phyloP scores from a whole-genome alignment of 2,329 filamentous ascomycete genomes.

The Diaporthe sp. region DNA sequence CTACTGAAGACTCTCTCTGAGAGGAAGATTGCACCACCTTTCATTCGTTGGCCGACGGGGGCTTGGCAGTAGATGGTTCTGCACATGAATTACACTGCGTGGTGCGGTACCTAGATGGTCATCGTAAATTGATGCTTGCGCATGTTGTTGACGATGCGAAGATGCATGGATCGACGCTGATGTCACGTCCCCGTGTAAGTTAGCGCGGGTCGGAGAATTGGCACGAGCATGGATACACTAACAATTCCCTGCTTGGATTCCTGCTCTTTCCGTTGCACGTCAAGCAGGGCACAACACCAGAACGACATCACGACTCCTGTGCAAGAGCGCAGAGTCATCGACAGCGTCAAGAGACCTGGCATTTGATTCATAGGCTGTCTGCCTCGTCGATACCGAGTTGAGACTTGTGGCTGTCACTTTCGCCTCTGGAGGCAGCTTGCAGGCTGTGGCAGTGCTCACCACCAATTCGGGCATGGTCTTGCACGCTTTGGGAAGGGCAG shows the following conservation, averaged over 20 bases:
- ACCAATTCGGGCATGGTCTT: background rate
- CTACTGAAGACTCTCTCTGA: too few relatives aligned
- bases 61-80: too few relatives aligned
- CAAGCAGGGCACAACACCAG: background rate
- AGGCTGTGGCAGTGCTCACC: background rate
- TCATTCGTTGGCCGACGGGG: too few relatives aligned
- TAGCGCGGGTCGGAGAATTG: background rate
- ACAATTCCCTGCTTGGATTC: background rate
- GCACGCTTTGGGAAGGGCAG: conserved; percentile 10
- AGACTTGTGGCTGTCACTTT: conserved; percentile 4
- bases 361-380: background rate
- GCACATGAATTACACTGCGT: too few relatives aligned
- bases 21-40: too few relatives aligned
- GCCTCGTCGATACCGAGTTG: background rate
- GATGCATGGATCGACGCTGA: background rate
- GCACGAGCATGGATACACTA: background rate
- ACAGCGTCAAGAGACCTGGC: background rate
- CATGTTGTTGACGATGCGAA: background rate
- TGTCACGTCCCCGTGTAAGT: background rate
- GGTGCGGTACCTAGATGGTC: background rate
- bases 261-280: background rate
- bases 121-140: background rate
- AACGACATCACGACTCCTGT: background rate
- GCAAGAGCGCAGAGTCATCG: background rate
- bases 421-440: conserved; percentile 12